These are phyloP conservation scores for Hura crepitans DNA, from an alignment of 441 rosid species.

Conservation along the genomic window DNA sequence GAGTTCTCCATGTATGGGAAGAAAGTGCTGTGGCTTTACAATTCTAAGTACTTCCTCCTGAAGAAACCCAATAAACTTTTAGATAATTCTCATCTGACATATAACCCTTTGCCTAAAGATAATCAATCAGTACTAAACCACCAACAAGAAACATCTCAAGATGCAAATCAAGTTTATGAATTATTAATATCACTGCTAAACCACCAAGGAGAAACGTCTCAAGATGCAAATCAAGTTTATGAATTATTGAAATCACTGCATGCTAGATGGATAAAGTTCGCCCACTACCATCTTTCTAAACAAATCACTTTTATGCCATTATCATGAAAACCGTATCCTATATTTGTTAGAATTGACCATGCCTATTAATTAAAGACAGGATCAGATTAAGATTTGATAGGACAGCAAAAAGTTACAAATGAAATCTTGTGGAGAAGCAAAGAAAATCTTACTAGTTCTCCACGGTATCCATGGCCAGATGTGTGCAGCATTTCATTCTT, in stretches of 20 bases:
- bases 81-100: not conserved
- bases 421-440: conserved; percentile 17
- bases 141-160: not conserved
- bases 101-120: not conserved
- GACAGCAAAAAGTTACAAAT: not conserved
- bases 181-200: not conserved
- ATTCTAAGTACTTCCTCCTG: conserved; percentile 95
- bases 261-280: not conserved
- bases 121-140: not conserved
- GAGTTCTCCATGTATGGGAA: conserved; percentile 96
- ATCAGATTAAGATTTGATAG: not conserved
- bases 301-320: not conserved
- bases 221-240: not conserved
- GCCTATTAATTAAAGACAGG: conserved; percentile 6
- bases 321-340: not conserved
- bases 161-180: not conserved
- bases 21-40: conserved; percentile 94
- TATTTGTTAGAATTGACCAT: not conserved
- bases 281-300: not conserved
- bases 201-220: not conserved
- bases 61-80: conserved; percentile 24
- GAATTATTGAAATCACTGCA: not conserved
- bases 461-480: conserved; percentile 97
- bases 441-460: conserved; percentile 62
- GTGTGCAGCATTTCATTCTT: conserved; percentile 80